phyloP scores from a whole-genome alignment of 139 green algal species.

The Closterium sp. region DNA sequence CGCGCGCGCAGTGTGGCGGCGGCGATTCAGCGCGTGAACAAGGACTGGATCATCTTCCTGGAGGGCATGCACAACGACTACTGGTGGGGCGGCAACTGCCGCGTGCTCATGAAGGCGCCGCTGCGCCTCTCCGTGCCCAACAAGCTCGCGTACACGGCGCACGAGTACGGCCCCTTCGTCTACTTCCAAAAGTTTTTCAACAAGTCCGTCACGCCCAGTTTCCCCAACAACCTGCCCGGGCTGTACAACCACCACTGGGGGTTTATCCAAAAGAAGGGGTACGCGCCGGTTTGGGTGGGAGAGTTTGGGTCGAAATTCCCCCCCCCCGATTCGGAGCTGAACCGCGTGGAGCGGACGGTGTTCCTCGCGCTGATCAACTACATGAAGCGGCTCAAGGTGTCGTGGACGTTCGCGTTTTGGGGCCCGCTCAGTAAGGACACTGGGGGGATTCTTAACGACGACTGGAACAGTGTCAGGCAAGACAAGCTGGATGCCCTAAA shows the following conservation, averaged over 20 bases:
- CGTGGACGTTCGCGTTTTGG: constrained; percentile 22
- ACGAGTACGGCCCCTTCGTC: constrained; percentile 40
- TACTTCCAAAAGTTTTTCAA: constrained; percentile 26
- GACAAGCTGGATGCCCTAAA: constrained; percentile 11
- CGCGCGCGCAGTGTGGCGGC: constrained; percentile 1
- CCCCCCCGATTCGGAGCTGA: neutral
- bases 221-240: constrained; percentile 14
- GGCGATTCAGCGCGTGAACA: constrained; percentile 33
- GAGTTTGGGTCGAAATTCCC: constrained; percentile 23
- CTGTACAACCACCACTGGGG: constrained; percentile 17
- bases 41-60: constrained; percentile 29
- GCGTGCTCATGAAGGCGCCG: constrained; percentile 9
- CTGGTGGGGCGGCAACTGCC: constrained; percentile 29
- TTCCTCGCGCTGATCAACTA: neutral
- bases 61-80: constrained; percentile 27
- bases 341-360: neutral
- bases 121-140: neutral
- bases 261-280: neutral
- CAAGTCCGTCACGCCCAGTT: neutral
- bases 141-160: constrained; percentile 23
- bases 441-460: constrained; percentile 23
- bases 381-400: constrained; percentile 7
- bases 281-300: constrained; percentile 24
- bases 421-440: constrained; percentile 28
- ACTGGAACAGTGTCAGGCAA: constrained; percentile 24